phyloP scores from a whole-genome alignment of 2,329 filamentous ascomycete genomes.

The Zopfia rhizophila region DNA sequence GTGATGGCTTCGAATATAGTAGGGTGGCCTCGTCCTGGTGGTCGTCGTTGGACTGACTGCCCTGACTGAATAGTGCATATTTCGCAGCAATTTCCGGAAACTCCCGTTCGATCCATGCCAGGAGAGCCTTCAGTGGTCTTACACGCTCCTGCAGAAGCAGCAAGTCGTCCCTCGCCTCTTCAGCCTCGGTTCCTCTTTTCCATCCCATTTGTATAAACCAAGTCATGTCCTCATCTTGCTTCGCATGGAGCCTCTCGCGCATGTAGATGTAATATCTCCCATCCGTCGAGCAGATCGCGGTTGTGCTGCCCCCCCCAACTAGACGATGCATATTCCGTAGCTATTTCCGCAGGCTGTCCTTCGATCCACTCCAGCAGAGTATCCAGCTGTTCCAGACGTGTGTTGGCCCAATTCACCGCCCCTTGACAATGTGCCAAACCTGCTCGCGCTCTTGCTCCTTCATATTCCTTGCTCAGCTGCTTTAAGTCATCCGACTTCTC shows the following conservation, averaged over 20 bases:
- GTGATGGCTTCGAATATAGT: slow-evolving; percentile 8
- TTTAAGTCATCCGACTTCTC: slow-evolving; percentile 9
- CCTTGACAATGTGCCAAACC: background rate
- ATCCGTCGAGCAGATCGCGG: slow-evolving; percentile 10
- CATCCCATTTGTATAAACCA: no score
- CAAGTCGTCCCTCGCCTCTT: slow-evolving; percentile 8
- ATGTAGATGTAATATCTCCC: slow-evolving; percentile 11
- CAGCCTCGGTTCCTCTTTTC: no score
- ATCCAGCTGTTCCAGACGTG: slow-evolving; percentile 11
- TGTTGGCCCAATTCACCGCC: slow-evolving; percentile 8
- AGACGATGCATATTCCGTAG: slow-evolving; percentile 8
- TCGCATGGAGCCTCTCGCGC: slow-evolving; percentile 6
- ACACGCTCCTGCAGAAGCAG: slow-evolving; percentile 5
- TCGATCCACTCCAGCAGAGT: slow-evolving; percentile 12
- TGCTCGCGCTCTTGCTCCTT: slow-evolving; percentile 1
- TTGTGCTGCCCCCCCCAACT: slow-evolving; percentile 7
- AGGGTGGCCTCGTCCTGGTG: slow-evolving; percentile 4
- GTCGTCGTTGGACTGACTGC: slow-evolving; percentile 4
- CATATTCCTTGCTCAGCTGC: slow-evolving; percentile 4
- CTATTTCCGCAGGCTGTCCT: slow-evolving; percentile 8
- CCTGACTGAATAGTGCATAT: slow-evolving; percentile 8
- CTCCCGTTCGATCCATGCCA: slow-evolving; percentile 10
- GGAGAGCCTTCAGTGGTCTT: slow-evolving; percentile 9
- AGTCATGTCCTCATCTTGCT: background rate
- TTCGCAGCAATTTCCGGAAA: slow-evolving; percentile 9